Evolutionary conservation across 1,284 basidiomycete species (phyloP), one percentile per base, ranked within the genome.

Genomic region (Cystobasidium pallidum): DNA sequence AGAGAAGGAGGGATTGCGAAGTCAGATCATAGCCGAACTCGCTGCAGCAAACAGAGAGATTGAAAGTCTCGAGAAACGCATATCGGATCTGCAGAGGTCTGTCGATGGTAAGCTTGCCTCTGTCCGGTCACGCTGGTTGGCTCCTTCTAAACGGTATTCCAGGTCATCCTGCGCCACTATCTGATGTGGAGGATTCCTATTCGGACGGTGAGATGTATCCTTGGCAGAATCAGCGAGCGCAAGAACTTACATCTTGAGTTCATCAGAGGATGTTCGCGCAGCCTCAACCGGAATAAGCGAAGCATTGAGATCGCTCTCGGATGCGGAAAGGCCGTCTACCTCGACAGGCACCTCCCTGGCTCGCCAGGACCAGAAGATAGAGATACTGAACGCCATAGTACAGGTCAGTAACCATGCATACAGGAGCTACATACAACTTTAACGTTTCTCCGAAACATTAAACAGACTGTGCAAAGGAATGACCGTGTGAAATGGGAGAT

Each of bases 21-120:
- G 83, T 51, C 86, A 90, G 82, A 89, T 94, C 55, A 86, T 91
- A 80, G 85, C 86, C 0, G 91, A 92, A 79, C 83, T 93, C 39
- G 85, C 86, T 45, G 87, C 85, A 77, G 90, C 92, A 6, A 86
- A 86, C 68, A 83, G 82, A 73, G 88, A 87, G 80, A 91, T 94
- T 51, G 85, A 79, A 41, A 58, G 73, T 15, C 75, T 83, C 6
- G 79, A 82, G 65, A 66, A 73, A 15, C 74, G 74, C 52, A 75
- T 82, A 11, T 80, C 80, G 45, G 73, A 66, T 24, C 39, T 67
- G 32, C 41, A 73, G 41, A 57, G 55, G 30, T 36, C 54, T 51
- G 6, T 73, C 36, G 47, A 66, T 52, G 72, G 66, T 68, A 24
- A 39, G 58, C n/a, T 17, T 4, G 11, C 11, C 43, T 45, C n/a